Percentiles rank a stretch among this genome's conserved stretches.
phyloP scores from a whole-genome alignment of 1,139 yeast species.

The Geotrichum klebahnii region DNA sequence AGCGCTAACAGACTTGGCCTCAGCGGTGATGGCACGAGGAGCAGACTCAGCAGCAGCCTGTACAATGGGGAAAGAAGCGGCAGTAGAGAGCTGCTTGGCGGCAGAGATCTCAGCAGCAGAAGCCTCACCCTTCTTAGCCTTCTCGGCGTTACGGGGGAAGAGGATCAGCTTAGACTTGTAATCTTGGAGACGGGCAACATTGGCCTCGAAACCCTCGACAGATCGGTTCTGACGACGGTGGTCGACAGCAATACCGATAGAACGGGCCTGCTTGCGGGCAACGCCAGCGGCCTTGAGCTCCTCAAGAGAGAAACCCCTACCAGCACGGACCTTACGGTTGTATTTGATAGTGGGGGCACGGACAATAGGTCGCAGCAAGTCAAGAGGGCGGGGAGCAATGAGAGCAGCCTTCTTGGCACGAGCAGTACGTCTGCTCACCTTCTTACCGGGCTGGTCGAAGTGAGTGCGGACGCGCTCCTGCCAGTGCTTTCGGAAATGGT shows the following conservation, averaged over 20 bases:
- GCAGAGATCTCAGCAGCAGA: constrained; percentile 64
- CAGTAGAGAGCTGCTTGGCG: constrained; percentile 64
- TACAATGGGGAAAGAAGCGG: constrained; percentile 87
- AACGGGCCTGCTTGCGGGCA: constrained; percentile 93
- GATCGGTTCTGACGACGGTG: constrained; percentile 99
- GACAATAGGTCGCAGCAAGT: constrained; percentile 92
- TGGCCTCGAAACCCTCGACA: constrained; percentile 89
- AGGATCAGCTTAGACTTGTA: constrained; percentile 93
- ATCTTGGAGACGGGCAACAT: constrained; percentile 94
- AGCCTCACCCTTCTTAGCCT: constrained; percentile 48
- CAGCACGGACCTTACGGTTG: constrained; percentile 99
- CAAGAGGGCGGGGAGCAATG: constrained; percentile 97
- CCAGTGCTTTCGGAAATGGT: constrained; percentile 98
- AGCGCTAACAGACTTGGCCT: constrained; percentile 62
- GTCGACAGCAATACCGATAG: constrained; percentile 97
- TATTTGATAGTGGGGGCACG: constrained; percentile 98
- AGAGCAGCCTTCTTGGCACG: constrained; percentile 93
- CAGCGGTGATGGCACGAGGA: constrained; percentile 92
- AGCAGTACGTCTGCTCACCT: constrained; percentile 92
- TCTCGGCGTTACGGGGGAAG: constrained; percentile 82
- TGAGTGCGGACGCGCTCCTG: constrained; percentile 99
- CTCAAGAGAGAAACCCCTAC: constrained; percentile 98
- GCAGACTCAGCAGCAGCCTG: constrained; percentile 69
- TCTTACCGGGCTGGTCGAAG: constrained; percentile 99
- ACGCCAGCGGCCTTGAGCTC: constrained; percentile 98